Evolutionary conservation across 1,139 yeast species (phyloP).

Genomic region (Saccharomyces pastorianus): DNA sequence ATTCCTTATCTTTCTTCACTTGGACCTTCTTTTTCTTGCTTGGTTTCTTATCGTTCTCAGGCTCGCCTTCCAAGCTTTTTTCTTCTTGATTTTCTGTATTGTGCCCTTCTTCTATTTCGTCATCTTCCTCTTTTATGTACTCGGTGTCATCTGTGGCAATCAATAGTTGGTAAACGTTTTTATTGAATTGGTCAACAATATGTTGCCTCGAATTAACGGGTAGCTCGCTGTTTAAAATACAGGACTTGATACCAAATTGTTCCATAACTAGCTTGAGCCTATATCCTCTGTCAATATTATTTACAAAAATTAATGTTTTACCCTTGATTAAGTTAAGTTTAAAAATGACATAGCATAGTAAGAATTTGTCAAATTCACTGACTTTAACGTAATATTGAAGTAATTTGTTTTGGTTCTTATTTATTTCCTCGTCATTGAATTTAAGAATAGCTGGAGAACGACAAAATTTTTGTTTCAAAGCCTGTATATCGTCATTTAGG

Average conservation of each 20-base stretch:
- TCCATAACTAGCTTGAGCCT: conserved; percentile 83
- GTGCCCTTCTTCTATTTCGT: conserved; percentile 36
- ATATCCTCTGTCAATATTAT: conserved; percentile 91
- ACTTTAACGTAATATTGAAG: conserved; percentile 83
- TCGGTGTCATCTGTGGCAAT: conserved; percentile 93
- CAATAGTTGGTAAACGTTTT: conserved; percentile 73
- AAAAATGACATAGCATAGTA: conserved; percentile 83
- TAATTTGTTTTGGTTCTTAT: conserved; percentile 47
- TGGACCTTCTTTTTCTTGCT: conserved; percentile 32
- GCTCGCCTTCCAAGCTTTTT: conserved; percentile 14
- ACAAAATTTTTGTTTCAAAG: conserved; percentile 69
- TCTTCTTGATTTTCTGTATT: conserved; percentile 22
- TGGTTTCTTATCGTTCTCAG: conserved; percentile 13
- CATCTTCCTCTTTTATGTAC: conserved; percentile 47
- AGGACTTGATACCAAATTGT: conserved; percentile 86
- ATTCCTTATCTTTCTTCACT: conserved; percentile 56
- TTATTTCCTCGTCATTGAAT: conserved; percentile 59
- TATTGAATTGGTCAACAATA: conserved; percentile 91
- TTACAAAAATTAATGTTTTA: conserved; percentile 83
- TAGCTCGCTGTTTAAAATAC: conserved; percentile 84
- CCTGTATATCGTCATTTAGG: conserved; percentile 74
- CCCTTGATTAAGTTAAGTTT: conserved; percentile 85
- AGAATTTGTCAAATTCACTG: conserved; percentile 83
- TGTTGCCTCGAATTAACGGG: conserved; percentile 91
- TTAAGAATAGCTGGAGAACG: conserved; percentile 78